phyloP scores from a whole-genome alignment of 768 basidiomycete genomes.

The Xerocomus potaroensis region DNA sequence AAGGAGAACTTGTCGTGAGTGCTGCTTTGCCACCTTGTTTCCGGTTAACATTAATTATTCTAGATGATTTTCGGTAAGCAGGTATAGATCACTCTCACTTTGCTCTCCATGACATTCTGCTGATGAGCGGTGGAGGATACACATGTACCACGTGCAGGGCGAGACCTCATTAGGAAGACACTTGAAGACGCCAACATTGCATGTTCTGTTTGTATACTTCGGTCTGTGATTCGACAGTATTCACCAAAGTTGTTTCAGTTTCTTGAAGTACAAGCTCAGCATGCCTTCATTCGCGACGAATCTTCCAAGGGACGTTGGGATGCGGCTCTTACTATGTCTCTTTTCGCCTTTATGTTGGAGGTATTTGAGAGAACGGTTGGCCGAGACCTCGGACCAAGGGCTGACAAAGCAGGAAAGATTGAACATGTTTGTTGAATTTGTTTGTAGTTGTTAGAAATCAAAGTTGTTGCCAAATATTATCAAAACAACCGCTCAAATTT shows the following conservation, averaged over 20 bases:
- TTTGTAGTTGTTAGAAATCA: constrained; percentile 8
- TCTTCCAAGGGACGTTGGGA: constrained; percentile 94
- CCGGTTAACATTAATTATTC: not conserved
- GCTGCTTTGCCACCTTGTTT: not conserved
- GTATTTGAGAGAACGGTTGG: constrained; percentile 87
- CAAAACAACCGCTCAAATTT: constrained; percentile 5
- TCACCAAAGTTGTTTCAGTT: constrained; percentile 47
- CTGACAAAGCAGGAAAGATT: constrained; percentile 40
- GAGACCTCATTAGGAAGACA: constrained; percentile 77
- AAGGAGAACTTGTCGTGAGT: constrained; percentile 81
- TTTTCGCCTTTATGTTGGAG: constrained; percentile 89
- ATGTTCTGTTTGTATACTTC: constrained; percentile 53
- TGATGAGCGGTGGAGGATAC: constrained; percentile 58
- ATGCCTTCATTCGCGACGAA: constrained; percentile 94
- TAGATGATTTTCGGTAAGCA: constrained; percentile 97
- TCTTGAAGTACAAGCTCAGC: constrained; percentile 94
- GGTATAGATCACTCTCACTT: constrained; percentile 34
- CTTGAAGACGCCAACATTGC: constrained; percentile 78
- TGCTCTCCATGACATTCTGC: not conserved
- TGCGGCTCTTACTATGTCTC: constrained; percentile 76
- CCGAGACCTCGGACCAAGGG: constrained; percentile 74
- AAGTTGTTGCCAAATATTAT: constrained; percentile 4
- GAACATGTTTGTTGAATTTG: constrained; percentile 68
- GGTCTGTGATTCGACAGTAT: not conserved
- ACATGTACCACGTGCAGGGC: constrained; percentile 83